These are phyloP conservation scores for Prunus persica DNA, from an alignment of 306 rosid species.

Conservation along the genomic window DNA sequence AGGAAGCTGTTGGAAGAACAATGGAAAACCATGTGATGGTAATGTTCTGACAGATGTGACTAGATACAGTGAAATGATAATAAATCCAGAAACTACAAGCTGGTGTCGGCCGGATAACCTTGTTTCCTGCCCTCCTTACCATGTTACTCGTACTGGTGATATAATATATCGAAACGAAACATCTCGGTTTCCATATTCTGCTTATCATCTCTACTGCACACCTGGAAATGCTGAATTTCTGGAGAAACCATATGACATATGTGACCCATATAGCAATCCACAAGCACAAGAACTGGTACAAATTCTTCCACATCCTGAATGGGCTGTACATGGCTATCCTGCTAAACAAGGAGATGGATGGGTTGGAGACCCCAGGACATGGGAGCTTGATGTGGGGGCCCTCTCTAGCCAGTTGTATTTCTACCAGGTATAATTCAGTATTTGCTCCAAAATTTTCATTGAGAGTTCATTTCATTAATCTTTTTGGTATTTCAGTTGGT, in stretches of 20 bases:
- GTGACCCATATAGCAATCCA: constrained; percentile 63
- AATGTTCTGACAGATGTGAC: constrained; percentile 45
- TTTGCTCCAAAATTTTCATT: not conserved
- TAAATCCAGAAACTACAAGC: constrained; percentile 41
- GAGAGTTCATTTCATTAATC: not conserved
- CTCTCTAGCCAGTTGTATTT: constrained; percentile 47
- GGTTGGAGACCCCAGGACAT: constrained; percentile 50
- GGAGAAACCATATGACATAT: constrained; percentile 49
- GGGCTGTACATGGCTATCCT: constrained; percentile 59
- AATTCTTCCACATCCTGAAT: constrained; percentile 60
- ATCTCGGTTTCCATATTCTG: constrained; percentile 49
- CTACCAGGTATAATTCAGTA: constrained; percentile 42
- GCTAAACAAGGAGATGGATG: constrained; percentile 52
- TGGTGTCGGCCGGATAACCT: constrained; percentile 43
- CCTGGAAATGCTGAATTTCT: constrained; percentile 44
- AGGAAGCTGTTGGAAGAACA: constrained; percentile 61
- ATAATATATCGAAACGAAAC: constrained; percentile 46
- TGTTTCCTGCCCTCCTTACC: constrained; percentile 50
- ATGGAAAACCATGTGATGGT: constrained; percentile 49
- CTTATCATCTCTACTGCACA: constrained; percentile 52
- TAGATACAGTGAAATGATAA: constrained; percentile 55
- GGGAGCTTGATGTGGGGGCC: constrained; percentile 61
- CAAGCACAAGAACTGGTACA: constrained; percentile 57
- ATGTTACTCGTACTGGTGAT: constrained; percentile 36
- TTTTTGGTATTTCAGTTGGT: not conserved